Conservation (phyloP, 1,139 yeast species). For the Nakaseomyces glabratus region DNA sequence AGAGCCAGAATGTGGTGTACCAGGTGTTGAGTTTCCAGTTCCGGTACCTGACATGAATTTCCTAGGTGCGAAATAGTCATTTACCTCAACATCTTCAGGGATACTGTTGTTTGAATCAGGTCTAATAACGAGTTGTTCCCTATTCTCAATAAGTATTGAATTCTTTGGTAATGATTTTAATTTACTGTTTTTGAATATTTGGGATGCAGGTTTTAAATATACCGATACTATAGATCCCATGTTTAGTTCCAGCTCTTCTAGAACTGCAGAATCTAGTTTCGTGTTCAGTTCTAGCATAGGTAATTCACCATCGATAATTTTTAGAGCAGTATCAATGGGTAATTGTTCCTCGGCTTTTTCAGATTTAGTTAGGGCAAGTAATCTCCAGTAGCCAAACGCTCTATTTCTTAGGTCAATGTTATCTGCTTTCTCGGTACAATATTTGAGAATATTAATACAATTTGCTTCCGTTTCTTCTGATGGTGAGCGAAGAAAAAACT, state of each 20-base stretch:
- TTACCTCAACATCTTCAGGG: slow-evolving; percentile 7
- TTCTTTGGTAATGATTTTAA: slow-evolving; percentile 46
- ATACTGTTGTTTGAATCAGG: slow-evolving; percentile 8
- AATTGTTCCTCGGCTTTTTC: slow-evolving; percentile 9
- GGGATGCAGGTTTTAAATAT: slow-evolving; percentile 72
- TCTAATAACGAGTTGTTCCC: slow-evolving; percentile 14
- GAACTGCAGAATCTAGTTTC: slow-evolving; percentile 54
- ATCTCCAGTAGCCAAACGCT: slow-evolving; percentile 79
- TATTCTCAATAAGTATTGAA: slow-evolving; percentile 44
- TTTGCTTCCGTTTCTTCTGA: slow-evolving; percentile 43
- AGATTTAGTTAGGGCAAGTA: slow-evolving; percentile 43
- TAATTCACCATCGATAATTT: slow-evolving; percentile 48
- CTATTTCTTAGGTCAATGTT: slow-evolving; percentile 81
- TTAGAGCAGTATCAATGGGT: slow-evolving; percentile 31
- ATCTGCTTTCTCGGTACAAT: slow-evolving; percentile 67
- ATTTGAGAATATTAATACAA: slow-evolving; percentile 51
- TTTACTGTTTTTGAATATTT: slow-evolving; percentile 64
- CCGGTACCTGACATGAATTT: not conserved
- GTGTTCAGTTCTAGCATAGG: slow-evolving; percentile 68
- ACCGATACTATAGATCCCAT: slow-evolving; percentile 79
- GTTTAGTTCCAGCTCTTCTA: slow-evolving; percentile 75
- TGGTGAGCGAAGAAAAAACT: slow-evolving; percentile 54
- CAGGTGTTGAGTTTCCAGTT: slow-evolving; percentile 7
- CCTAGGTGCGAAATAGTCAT: slow-evolving; percentile 2
- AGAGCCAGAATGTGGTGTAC: slow-evolving; percentile 7